These are phyloP conservation scores for Carex myosuroides DNA, from an alignment of 176 grass and related monocot genomes.

Conservation along the genomic window DNA sequence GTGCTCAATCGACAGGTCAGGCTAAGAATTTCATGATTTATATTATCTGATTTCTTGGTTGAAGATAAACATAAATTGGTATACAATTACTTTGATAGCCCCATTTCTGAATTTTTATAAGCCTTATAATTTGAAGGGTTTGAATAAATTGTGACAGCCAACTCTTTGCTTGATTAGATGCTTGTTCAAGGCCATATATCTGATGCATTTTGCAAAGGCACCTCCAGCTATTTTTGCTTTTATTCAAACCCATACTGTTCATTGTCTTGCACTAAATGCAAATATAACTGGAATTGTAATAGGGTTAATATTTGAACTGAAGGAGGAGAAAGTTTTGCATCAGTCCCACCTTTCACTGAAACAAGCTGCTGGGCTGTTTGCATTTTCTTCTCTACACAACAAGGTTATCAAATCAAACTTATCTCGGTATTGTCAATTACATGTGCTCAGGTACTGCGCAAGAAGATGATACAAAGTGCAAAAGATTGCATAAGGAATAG, in stretches of 20 bases:
- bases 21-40: background rate
- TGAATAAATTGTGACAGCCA: background rate
- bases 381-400: background rate
- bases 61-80: background rate
- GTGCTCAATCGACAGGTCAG: conserved; percentile 70
- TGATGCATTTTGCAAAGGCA: background rate
- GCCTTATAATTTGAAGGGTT: background rate
- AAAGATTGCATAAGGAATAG: conserved; percentile 59
- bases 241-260: background rate
- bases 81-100: background rate
- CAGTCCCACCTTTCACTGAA: background rate
- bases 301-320: background rate
- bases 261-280: background rate
- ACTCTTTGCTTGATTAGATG: too few relatives aligned
- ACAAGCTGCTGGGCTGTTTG: background rate
- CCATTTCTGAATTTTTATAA: background rate
- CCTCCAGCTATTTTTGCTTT: background rate
- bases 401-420: conserved; percentile 15
- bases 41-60: background rate
- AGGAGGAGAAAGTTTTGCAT: background rate
- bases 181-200: background rate
- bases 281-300: background rate
- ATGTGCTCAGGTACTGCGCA: conserved; percentile 48
- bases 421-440: background rate
- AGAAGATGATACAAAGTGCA: conserved; percentile 72